A percentile compares a stretch with the other conserved stretches of the same genome.
phyloP scores from a whole-genome alignment of 2,329 filamentous ascomycete species.

The Xylaria sp. region DNA sequence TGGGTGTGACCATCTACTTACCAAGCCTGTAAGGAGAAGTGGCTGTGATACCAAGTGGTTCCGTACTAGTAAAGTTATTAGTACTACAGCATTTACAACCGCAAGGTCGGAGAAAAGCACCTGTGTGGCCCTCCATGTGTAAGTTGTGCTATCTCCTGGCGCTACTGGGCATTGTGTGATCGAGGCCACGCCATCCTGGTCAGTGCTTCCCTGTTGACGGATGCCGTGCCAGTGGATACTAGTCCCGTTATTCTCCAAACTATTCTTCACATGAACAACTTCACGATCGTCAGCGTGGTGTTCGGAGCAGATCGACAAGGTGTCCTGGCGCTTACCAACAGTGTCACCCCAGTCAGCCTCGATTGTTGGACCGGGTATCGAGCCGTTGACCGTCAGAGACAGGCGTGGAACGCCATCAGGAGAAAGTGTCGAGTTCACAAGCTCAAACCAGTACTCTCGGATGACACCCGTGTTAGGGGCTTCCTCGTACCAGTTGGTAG shows the following conservation, averaged over 20 bases:
- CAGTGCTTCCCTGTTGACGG: conserved; percentile 62
- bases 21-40: conserved; percentile 58
- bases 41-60: conserved; percentile 69
- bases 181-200: conserved; percentile 65
- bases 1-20: conserved; percentile 24
- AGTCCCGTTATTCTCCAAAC: conserved; percentile 64
- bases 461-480: conserved; percentile 60
- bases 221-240: conserved; percentile 72
- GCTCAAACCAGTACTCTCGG: conserved; percentile 59
- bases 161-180: conserved; percentile 63
- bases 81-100: conserved; percentile 1
- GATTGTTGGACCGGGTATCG: conserved; percentile 69
- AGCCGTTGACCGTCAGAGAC: conserved; percentile 63
- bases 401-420: conserved; percentile 59
- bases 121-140: conserved; percentile 63
- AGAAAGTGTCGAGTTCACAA: conserved; percentile 53
- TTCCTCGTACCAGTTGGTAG: conserved; percentile 57
- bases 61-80: conserved; percentile 56
- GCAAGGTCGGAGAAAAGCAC: conserved; percentile 20
- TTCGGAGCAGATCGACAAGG: not conserved
- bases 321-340: conserved; percentile 28
- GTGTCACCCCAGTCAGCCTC: conserved; percentile 59
- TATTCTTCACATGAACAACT: conserved; percentile 65
- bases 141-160: conserved; percentile 63
- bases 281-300: conserved; percentile 47